These are phyloP conservation scores for Plasmodium vinckei DNA, from an alignment of 169 alveolate genomes.

Conservation along the genomic window DNA sequence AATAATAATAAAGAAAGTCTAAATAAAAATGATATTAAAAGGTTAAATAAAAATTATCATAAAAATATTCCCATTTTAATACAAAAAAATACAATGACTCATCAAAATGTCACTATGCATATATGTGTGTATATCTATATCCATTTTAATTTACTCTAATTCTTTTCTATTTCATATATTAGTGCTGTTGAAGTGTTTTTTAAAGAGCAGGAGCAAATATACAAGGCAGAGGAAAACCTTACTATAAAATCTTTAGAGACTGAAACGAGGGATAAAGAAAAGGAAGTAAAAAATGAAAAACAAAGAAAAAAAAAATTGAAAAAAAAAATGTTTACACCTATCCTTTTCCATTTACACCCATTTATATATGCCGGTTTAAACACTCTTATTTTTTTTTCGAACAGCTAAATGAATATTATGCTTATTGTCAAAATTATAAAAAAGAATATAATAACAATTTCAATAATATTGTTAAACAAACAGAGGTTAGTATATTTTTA, in stretches of 20 bases:
- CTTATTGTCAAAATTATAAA: constrained; percentile 57
- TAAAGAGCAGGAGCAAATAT: constrained; percentile 57
- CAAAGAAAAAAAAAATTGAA: too few relatives aligned
- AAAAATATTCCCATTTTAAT: background rate
- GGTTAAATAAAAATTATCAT: constrained; percentile 18
- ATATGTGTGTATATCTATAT: background rate
- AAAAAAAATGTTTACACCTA: too few relatives aligned
- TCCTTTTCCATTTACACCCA: too few relatives aligned
- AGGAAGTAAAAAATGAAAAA: constrained; percentile 14
- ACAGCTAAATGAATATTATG: constrained; percentile 46
- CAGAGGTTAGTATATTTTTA: constrained; percentile 35
- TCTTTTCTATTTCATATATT: constrained; percentile 2
- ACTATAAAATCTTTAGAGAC: constrained; percentile 17
- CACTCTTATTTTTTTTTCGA: background rate
- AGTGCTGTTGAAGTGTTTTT: constrained; percentile 17
- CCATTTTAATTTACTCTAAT: constrained; percentile 5
- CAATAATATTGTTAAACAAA: constrained; percentile 28
- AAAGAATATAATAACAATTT: constrained; percentile 46
- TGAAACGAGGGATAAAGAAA: constrained; percentile 35
- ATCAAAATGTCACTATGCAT: background rate
- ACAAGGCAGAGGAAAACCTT: constrained; percentile 32
- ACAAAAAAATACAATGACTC: background rate
- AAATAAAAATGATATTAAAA: constrained; percentile 26
- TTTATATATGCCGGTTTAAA: too few relatives aligned
- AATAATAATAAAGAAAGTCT: constrained; percentile 8